These are phyloP conservation scores for Mortierella antarctica DNA, from an alignment of 192 early-diverging fungal genomes.

Conservation along the genomic window DNA sequence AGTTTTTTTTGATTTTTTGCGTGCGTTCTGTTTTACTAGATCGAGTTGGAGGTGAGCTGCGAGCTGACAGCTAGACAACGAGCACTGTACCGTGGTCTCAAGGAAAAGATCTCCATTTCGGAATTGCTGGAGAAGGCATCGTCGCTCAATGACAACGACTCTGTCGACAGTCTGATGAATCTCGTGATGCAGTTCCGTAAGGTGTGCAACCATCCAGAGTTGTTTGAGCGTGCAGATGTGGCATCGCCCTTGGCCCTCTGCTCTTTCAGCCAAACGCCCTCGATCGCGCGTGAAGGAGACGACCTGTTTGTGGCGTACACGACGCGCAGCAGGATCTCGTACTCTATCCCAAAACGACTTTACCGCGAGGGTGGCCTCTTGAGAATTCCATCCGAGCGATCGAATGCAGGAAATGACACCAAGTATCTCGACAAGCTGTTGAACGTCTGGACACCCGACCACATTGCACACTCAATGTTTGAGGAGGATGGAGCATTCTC, in stretches of 20 bases:
- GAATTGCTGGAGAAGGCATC: constrained; percentile 79
- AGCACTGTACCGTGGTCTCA: constrained; percentile 77
- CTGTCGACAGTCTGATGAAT: constrained; percentile 88
- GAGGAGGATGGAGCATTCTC: constrained; percentile 59
- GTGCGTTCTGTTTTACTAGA: constrained; percentile 46
- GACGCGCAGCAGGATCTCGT: constrained; percentile 70
- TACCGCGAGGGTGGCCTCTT: constrained; percentile 74
- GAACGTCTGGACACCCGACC: constrained; percentile 68
- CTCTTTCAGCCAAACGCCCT: constrained; percentile 66
- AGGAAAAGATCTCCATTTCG: constrained; percentile 81
- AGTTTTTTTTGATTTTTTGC: not conserved
- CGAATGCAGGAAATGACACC: constrained; percentile 56
- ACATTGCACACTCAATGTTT: constrained; percentile 64
- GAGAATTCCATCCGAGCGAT: constrained; percentile 48
- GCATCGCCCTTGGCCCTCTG: constrained; percentile 74
- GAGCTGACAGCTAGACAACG: constrained; percentile 80
- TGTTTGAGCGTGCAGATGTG: constrained; percentile 90
- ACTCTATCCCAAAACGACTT: constrained; percentile 72
- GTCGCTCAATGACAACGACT: constrained; percentile 72
- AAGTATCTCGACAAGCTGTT: constrained; percentile 59
- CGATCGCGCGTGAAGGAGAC: constrained; percentile 72
- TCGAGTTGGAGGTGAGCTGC: constrained; percentile 85
- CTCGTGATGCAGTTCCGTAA: constrained; percentile 96
- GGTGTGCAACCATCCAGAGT: constrained; percentile 89
- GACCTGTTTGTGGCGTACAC: constrained; percentile 68